A percentile compares a stretch with the other conserved stretches of the same genome.
phyloP scores from a whole-genome alignment of 257 asterid species.

The Salvia miltiorrhiza region DNA sequence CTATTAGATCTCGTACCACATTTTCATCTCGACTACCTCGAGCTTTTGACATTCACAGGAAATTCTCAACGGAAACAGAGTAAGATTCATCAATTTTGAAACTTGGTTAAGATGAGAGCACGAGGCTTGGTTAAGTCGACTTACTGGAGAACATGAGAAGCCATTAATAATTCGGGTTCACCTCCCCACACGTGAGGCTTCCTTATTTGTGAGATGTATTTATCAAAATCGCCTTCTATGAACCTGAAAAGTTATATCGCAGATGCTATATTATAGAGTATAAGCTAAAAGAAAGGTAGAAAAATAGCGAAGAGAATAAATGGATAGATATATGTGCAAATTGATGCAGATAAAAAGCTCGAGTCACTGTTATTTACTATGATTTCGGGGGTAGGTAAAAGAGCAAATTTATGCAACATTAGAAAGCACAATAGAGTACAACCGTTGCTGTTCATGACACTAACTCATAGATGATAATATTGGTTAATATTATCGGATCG shows the following conservation, averaged over 20 bases:
- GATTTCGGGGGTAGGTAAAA: not conserved
- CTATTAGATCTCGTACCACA: conserved; percentile 16
- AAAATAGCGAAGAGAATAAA: not conserved
- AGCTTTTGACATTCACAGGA: not conserved
- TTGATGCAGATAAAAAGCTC: not conserved
- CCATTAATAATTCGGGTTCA: conserved; percentile 96
- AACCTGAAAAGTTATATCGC: conserved; percentile 51
- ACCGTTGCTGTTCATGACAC: not conserved
- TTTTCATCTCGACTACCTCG: not conserved
- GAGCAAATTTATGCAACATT: not conserved
- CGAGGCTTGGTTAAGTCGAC: conserved; percentile 11
- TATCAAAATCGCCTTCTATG: conserved; percentile 88
- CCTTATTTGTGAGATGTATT: conserved; percentile 67
- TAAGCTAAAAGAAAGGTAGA: not conserved
- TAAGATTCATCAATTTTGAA: not conserved
- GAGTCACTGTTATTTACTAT: not conserved
- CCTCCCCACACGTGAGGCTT: conserved; percentile 97
- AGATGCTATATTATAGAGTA: conserved; percentile 3
- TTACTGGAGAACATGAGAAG: conserved; percentile 91
- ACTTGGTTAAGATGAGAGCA: not conserved
- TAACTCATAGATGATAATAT: not conserved
- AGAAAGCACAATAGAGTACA: not conserved
- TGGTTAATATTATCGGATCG: not conserved
- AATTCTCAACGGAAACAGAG: not conserved
- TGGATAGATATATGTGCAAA: not conserved